Conservation (phyloP, 257 asterid species). For the Nicotiana attenuata region DNA sequence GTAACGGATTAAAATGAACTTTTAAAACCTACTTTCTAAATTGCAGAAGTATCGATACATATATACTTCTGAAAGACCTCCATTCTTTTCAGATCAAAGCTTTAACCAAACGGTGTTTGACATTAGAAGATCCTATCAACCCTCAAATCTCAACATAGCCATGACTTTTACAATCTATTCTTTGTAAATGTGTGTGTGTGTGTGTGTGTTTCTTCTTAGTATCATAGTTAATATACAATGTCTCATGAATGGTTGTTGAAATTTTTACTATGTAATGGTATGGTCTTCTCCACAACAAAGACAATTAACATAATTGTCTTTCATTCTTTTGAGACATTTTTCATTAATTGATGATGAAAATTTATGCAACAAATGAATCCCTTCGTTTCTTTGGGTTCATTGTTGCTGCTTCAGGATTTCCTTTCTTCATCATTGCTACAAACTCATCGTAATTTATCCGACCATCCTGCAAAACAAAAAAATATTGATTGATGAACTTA, state of each 20-base stretch:
- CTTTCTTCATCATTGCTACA: slow-evolving; percentile 85
- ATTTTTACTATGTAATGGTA: background rate
- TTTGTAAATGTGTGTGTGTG: background rate
- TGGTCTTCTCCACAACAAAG: background rate
- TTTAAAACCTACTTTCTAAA: background rate
- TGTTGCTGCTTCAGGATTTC: slow-evolving; percentile 55
- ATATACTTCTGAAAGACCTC: background rate
- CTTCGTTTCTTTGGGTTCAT: slow-evolving; percentile 57
- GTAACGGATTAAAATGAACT: background rate
- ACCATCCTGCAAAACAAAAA: slow-evolving; percentile 49
- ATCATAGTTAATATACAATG: background rate
- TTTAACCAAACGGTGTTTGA: background rate
- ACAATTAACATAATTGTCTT: background rate
- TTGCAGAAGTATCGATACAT: background rate
- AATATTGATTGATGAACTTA: background rate
- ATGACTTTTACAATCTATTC: background rate
- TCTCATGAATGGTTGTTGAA: background rate
- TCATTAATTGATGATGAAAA: background rate
- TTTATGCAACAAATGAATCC: slow-evolving; percentile 30
- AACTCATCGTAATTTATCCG: slow-evolving; percentile 76
- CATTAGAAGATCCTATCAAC: no score
- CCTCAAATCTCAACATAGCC: background rate
- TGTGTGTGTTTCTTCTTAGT: background rate
- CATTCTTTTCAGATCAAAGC: background rate
- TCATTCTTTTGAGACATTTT: background rate